Conservation (phyloP, 768 basidiomycete species). For the Auriscalpium orientale region DNA sequence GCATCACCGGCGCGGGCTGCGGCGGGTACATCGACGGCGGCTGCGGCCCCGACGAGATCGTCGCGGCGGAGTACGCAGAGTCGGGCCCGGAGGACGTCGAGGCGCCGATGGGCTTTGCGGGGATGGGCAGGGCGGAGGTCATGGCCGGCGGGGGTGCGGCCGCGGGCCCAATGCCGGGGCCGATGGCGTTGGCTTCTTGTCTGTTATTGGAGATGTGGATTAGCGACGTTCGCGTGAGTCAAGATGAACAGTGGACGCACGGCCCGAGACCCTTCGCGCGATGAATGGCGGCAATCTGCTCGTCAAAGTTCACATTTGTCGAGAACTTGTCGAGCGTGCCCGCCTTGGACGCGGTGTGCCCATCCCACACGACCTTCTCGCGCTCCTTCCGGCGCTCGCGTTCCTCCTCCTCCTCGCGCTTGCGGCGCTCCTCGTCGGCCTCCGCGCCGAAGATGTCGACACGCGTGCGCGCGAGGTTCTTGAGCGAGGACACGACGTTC, state of each 20-base stretch:
- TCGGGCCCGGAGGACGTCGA: conserved; percentile 15
- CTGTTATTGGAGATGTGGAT: conserved; percentile 27
- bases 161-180: conserved; percentile 81
- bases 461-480: conserved; percentile 89
- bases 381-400: conserved; percentile 74
- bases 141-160: conserved; percentile 59
- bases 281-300: conserved; percentile 96
- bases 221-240: background rate
- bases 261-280: conserved; percentile 85
- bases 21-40: conserved; percentile 66
- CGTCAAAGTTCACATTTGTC: conserved; percentile 88
- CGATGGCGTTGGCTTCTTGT: conserved; percentile 73
- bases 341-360: conserved; percentile 91
- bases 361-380: conserved; percentile 98
- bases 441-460: conserved; percentile 96
- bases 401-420: conserved; percentile 82
- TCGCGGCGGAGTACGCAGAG: conserved; percentile 71
- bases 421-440: conserved; percentile 84
- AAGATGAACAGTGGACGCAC: conserved; percentile 37
- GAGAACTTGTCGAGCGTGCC: conserved; percentile 91
- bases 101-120: conserved; percentile 42
- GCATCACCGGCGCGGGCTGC: conserved; percentile 65
- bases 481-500: conserved; percentile 89
- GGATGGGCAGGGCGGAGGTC: conserved; percentile 61
- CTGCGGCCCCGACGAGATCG: conserved; percentile 86